Evolutionary conservation across 164 flowering plant species (phyloP).

Genomic region (Aristolochia californica): DNA sequence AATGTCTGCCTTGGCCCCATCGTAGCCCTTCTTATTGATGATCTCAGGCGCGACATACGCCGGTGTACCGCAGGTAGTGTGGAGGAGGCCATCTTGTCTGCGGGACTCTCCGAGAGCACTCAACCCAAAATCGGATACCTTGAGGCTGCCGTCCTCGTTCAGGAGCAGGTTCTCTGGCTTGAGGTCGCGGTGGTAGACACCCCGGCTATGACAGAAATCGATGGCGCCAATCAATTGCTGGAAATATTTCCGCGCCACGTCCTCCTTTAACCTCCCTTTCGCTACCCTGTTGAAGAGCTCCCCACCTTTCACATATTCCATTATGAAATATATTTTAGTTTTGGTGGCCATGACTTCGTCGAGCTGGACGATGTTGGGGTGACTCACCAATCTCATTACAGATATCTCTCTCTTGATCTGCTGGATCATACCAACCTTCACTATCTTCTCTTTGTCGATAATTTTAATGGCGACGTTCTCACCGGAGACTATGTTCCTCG

Average conservation of each 20-base stretch:
- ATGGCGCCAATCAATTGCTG: conserved; percentile 24
- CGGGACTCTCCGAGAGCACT: conserved; percentile 19
- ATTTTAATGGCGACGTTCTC: conserved; percentile 29
- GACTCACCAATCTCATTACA: conserved; percentile 21
- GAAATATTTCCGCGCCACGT: conserved; percentile 20
- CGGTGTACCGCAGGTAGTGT: conserved; percentile 34
- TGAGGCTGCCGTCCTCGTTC: conserved; percentile 25
- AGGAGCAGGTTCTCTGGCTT: conserved; percentile 35
- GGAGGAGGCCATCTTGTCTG: conserved; percentile 28
- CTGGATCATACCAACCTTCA: conserved; percentile 21
- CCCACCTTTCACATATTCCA: conserved; percentile 28
- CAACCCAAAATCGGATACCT: conserved; percentile 30
- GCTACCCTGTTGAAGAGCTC: conserved; percentile 29
- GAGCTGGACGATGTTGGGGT: conserved; percentile 27
- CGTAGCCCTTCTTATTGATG: conserved; percentile 28
- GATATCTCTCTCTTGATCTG: conserved; percentile 36
- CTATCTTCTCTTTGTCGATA: conserved; percentile 25
- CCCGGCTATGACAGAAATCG: conserved; percentile 32
- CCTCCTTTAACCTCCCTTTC: conserved; percentile 27
- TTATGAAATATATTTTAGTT: conserved; percentile 22
- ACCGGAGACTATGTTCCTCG: conserved; percentile 17
- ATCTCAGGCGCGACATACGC: conserved; percentile 33
- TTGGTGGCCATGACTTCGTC: conserved; percentile 31
- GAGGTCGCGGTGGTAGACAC: conserved; percentile 33
- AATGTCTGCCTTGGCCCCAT: conserved; percentile 33